Evolutionary conservation across 768 basidiomycete species (phyloP).

Genomic region (Filobasidium wieringae): DNA sequence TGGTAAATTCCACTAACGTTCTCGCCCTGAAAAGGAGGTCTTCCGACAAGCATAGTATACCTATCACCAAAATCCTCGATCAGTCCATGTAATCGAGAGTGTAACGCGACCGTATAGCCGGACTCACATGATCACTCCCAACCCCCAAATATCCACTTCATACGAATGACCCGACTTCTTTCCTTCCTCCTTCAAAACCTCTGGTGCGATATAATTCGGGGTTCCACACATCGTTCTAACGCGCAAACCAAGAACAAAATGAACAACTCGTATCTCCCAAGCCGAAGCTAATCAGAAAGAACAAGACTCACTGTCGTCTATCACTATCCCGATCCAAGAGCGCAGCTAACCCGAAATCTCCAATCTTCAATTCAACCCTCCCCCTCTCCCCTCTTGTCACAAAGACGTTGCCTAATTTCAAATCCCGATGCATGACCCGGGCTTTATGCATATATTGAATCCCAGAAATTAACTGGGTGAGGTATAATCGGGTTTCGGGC

Average conservation of each 20-base stretch:
- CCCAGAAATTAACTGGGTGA: conserved; percentile 88
- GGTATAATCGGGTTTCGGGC: conserved; percentile 81
- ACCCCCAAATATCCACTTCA: conserved; percentile 96
- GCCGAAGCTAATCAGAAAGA: not conserved
- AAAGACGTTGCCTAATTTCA: conserved; percentile 92
- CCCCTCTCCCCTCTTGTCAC: conserved; percentile 51
- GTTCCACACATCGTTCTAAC: conserved; percentile 83
- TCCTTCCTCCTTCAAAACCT: conserved; percentile 53
- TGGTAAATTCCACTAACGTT: conserved; percentile 95
- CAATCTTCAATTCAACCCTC: conserved; percentile 72
- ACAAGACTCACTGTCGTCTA: conserved; percentile 61
- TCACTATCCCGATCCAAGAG: conserved; percentile 93
- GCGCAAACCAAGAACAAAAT: not conserved
- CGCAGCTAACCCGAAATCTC: conserved; percentile 93
- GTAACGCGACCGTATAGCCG: too few relatives aligned
- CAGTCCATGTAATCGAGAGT: not conserved
- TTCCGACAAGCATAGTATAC: conserved; percentile 84
- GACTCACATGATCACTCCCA: conserved; percentile 75
- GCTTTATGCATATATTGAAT: conserved; percentile 95
- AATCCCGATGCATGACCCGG: conserved; percentile 93
- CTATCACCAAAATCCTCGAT: conserved; percentile 21
- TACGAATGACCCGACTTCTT: conserved; percentile 77
- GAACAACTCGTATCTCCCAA: not conserved
- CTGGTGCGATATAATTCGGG: conserved; percentile 96
- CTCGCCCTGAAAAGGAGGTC: conserved; percentile 97